Percentiles rank a stretch among this genome's conserved stretches.
phyloP scores from a whole-genome alignment of 331 rosid species.

The Erythrophleum ivorense region DNA sequence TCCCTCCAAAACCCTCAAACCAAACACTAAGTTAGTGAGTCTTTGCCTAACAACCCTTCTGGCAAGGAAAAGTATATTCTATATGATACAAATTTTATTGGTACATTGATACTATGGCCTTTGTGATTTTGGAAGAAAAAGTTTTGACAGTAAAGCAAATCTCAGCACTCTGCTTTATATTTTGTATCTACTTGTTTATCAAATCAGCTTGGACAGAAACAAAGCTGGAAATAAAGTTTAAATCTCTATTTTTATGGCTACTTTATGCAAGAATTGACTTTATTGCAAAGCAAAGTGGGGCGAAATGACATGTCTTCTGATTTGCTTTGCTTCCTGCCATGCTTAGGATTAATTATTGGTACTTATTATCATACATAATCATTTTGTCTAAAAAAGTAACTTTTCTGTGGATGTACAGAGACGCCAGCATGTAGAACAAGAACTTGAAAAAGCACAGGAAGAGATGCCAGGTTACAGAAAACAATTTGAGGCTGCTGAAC shows the following conservation, averaged over 20 bases:
- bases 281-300: slow-evolving; percentile 1
- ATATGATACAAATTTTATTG: neutral
- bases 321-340: slow-evolving; percentile 15
- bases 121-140: slow-evolving; percentile 1
- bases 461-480: slow-evolving; percentile 67
- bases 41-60: slow-evolving; percentile 1
- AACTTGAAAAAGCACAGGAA: slow-evolving; percentile 70
- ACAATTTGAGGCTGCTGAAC: slow-evolving; percentile 57
- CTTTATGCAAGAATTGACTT: neutral
- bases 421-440: slow-evolving; percentile 72
- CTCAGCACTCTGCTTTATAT: neutral
- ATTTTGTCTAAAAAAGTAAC: slow-evolving; percentile 22
- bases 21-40: too few relatives aligned
- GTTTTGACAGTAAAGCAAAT: neutral
- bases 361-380: neutral
- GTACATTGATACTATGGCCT: slow-evolving; percentile 15
- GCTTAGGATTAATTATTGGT: neutral
- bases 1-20: too few relatives aligned
- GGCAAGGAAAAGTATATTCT: too few relatives aligned
- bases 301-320: neutral
- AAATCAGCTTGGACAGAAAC: neutral
- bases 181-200: neutral
- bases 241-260: neutral
- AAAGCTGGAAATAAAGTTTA: neutral
- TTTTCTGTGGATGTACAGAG: slow-evolving; percentile 58